Percentiles rank a stretch among this genome's conserved stretches.
phyloP scores from a whole-genome alignment of 805 yeast species.

The Suhomyces vadensis region DNA sequence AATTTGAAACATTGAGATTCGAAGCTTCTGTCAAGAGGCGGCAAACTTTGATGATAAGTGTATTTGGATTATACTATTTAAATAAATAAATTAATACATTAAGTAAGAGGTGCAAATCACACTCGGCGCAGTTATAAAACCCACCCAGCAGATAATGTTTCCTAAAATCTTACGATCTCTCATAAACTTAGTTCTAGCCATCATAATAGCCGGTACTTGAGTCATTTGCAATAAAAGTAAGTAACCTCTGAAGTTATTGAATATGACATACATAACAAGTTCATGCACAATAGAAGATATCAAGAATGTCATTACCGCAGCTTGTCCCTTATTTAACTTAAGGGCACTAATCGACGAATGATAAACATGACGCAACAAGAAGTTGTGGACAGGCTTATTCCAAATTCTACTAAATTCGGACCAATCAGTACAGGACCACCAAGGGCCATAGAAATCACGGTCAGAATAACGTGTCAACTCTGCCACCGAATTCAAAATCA shows the following conservation, averaged over 20 bases:
- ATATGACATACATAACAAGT: constrained; percentile 86
- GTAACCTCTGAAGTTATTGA: constrained; percentile 78
- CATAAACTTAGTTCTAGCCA: constrained; percentile 62
- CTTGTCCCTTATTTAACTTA: constrained; percentile 60
- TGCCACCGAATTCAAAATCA: constrained; percentile 85
- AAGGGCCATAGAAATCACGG: constrained; percentile 88
- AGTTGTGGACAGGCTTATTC: constrained; percentile 92
- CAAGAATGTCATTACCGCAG: constrained; percentile 76
- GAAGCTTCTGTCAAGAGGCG: too few relatives aligned
- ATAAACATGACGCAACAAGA: constrained; percentile 88
- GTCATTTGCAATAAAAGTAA: constrained; percentile 78
- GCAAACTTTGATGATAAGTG: too few relatives aligned
- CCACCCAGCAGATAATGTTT: constrained; percentile 85
- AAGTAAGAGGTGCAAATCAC: constrained; percentile 81
- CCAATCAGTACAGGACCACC: constrained; percentile 98
- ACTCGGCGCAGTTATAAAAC: constrained; percentile 87
- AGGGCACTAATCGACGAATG: constrained; percentile 83
- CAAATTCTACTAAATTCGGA: constrained; percentile 89
- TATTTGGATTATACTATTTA: neutral
- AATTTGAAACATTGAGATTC: too few relatives aligned
- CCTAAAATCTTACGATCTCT: constrained; percentile 62
- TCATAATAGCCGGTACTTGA: constrained; percentile 75
- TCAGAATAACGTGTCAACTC: constrained; percentile 87
- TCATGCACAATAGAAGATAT: constrained; percentile 87
- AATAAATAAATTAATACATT: constrained; percentile 29